Evolutionary conservation across 139 green algal genomes (phyloP).

Genomic region (Chara braunii): DNA sequence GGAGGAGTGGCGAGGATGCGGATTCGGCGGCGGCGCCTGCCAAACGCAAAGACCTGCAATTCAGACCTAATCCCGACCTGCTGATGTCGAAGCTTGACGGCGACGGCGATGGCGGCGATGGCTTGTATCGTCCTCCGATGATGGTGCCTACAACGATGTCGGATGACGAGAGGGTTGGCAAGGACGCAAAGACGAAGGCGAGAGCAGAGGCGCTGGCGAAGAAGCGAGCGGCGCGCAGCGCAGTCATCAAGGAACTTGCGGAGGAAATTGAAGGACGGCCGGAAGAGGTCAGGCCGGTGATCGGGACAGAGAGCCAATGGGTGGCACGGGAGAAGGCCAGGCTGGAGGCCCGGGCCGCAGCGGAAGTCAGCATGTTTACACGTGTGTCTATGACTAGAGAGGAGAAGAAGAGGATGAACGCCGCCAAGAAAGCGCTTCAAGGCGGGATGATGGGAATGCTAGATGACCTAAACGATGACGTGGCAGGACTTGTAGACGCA

Average conservation of each 20-base stretch:
- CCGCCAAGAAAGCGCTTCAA: constrained; percentile 15
- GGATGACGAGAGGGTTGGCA: constrained; percentile 38
- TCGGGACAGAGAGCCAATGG: background rate
- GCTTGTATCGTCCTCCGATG: constrained; percentile 76
- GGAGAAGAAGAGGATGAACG: constrained; percentile 69
- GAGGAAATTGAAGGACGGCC: constrained; percentile 66
- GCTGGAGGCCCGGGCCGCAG: constrained; percentile 60
- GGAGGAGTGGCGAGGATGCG: no score
- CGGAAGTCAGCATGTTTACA: constrained; percentile 84
- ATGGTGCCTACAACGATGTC: constrained; percentile 80
- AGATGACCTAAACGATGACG: constrained; percentile 89
- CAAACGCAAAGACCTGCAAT: constrained; percentile 18
- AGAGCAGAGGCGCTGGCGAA: constrained; percentile 34
- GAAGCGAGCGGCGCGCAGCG: constrained; percentile 49
- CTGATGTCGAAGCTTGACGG: constrained; percentile 52
- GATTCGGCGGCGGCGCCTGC: no score
- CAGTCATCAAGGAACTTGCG: constrained; percentile 61
- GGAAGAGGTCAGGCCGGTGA: constrained; percentile 57
- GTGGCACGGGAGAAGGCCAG: constrained; percentile 49
- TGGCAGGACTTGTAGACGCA: constrained; percentile 68
- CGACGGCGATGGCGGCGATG: constrained; percentile 2
- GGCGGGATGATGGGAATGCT: constrained; percentile 37
- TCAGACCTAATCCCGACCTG: constrained; percentile 58
- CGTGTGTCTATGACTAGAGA: constrained; percentile 46
- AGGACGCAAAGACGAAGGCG: constrained; percentile 25